Evolutionary conservation across 1,284 basidiomycete species (phyloP), one percentile per base, ranked within the genome.

Genomic region (Phellopilus nigrolimitatus): DNA sequence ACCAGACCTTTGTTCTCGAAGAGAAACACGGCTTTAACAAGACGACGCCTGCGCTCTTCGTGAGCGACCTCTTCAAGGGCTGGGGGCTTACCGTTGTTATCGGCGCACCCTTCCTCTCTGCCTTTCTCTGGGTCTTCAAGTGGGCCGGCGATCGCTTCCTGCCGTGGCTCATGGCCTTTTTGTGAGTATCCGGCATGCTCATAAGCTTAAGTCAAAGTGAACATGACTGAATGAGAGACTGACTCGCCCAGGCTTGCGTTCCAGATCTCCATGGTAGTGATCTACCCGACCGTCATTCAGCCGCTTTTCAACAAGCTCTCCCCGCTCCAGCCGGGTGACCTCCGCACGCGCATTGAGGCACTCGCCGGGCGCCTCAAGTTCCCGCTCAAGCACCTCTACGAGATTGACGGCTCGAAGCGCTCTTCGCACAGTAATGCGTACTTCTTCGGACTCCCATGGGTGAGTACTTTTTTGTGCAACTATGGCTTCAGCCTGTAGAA

Each of bases 11-110:
- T 66, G 88, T 95, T 9, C 75, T 99, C 38, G 97, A 99, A 68
- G 88, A 97, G 66, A 86, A 85, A 59, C 92, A 97, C 62, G 95
- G 94, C 0, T 98, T 98, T 77, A 98, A 98, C 79, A 97, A 97
- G 72, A 92, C 84, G 13, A 92, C 92, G 0, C 77, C 79, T 1
- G 60, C 60, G 4, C 74, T 94, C 2, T 97, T 90, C 65, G 64
- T 93, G 51, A 70, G 76, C 2, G 94, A 97, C 67, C 69, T 88
- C 38, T 39, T 95, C 61, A 97, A 97, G 69, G 77, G 82, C 17
- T 92, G 85, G 80, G 66, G 71, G 2, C 68, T 99, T 40, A 80
- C 81, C 6, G 77, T 87, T 44, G 77, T 71, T 31, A 74, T 99
- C n/a, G 92, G 94, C 17, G 75, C 85, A 1, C 95, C 95, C 0